Evolutionary conservation across 352 stramenopile genomes (phyloP).

Genomic region (Pythium pyrilobum): DNA sequence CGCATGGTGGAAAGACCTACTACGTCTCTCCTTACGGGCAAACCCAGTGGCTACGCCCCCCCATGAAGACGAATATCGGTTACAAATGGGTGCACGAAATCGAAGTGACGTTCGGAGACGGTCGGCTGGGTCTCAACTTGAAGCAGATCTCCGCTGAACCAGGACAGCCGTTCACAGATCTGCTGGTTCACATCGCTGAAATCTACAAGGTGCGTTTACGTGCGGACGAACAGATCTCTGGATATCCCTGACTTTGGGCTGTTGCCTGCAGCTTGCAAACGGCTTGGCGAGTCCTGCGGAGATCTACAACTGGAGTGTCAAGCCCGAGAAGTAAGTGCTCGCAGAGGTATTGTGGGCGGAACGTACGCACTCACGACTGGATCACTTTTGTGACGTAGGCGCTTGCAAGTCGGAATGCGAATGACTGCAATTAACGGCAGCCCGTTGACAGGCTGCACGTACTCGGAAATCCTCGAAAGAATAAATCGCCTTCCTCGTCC

Average conservation of each 20-base stretch:
- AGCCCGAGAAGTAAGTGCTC: slow-evolving; percentile 63
- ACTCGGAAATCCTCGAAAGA: slow-evolving; percentile 72
- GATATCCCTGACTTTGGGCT: neutral
- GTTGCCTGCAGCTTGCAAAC: slow-evolving; percentile 38
- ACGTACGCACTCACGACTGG: neutral
- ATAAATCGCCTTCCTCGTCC: slow-evolving; percentile 60
- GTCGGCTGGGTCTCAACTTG: slow-evolving; percentile 73
- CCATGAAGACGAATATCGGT: slow-evolving; percentile 60
- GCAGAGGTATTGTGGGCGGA: neutral
- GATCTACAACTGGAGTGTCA: slow-evolving; percentile 90
- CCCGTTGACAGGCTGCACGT: slow-evolving; percentile 70
- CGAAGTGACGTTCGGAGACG: slow-evolving; percentile 75
- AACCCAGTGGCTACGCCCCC: slow-evolving; percentile 77
- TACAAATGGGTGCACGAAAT: slow-evolving; percentile 85
- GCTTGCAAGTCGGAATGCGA: slow-evolving; percentile 70
- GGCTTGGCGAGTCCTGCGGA: slow-evolving; percentile 79
- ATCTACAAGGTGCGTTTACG: slow-evolving; percentile 68
- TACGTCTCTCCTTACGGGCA: slow-evolving; percentile 82
- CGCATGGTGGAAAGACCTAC: slow-evolving; percentile 82
- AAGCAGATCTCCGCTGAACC: slow-evolving; percentile 77
- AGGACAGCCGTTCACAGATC: slow-evolving; percentile 62
- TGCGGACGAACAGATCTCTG: no score
- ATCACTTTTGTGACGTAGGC: slow-evolving; percentile 18
- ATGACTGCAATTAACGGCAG: slow-evolving; percentile 82
- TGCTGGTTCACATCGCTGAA: slow-evolving; percentile 75